Base-by-base conservation (phyloP, 2,329 filamentous ascomycete species). In the Ascosphaera pollenicola region DNA sequence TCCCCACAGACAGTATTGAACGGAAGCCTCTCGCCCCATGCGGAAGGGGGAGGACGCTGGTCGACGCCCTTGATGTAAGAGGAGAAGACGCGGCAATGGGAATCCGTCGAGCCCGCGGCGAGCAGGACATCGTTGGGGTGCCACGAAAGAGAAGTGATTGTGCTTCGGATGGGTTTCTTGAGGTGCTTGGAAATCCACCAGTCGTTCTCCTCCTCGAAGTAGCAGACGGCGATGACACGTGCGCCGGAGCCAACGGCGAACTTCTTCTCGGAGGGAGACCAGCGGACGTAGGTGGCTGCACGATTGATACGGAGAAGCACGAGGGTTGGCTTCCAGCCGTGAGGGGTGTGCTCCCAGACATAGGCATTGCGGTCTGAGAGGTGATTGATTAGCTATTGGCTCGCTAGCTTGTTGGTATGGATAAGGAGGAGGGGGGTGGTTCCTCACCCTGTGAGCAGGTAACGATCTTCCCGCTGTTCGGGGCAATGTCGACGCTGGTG, bases 121-220 rank as follows among this genome's bases (percentile, higher is more conserved):
- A 98, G 68, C 24, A 98, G 71, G 13, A 98, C 89, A 8, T 81
- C 91, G 67, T 98, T 98, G 28, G 89, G 89, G 60, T 98, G 89
- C 89, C 89, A 98, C 41, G 78, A 77, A 35, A 98, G 74, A 13
- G 80, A 84, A 41, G 89, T 95, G 51, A 98, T 87, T 41, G 89
- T 98, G 57, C 84, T 93, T 48, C 87, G 80, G 51, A 98, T 92
- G 16, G 89, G 89, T 70, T 95, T 98, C 73, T 95, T 95, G 54
- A 98, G 64, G 62, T 98, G 89, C 69, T 98, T 98, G 30, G 85
- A 94, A 34, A 98, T 87, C 89, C 89, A 98, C 89, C 89, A 98
- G 65, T 98, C 85, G 61, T 98, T 94, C 61, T 98, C 89, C 57
- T 93, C 82, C 55, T 98, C 89, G 51, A 98, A 98, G 65, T 95